A percentile compares a stretch with the other conserved stretches of the same genome.
These are phyloP conservation scores for Penicillium sp. DNA, from an alignment of 2,329 filamentous ascomycete species.

Conservation along the genomic window DNA sequence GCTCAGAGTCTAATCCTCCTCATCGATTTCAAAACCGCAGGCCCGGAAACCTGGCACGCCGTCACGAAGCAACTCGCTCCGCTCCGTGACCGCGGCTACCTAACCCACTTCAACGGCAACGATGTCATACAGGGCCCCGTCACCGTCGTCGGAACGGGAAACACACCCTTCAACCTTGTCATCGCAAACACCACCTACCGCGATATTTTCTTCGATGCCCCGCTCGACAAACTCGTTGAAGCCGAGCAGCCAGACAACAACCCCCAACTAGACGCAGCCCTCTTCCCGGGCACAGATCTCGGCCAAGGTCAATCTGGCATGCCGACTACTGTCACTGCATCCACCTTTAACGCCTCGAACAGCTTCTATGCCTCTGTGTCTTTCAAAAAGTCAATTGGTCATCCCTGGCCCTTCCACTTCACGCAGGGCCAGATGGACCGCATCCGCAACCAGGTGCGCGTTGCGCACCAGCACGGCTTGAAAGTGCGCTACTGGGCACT, in stretches of 20 bases:
- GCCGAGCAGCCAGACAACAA: background rate
- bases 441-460: slow-evolving; percentile 52
- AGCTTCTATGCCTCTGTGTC: slow-evolving; percentile 58
- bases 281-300: slow-evolving; percentile 8
- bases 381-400: slow-evolving; percentile 50
- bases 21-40: slow-evolving; percentile 51
- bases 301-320: slow-evolving; percentile 50
- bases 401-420: slow-evolving; percentile 50
- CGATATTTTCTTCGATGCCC: slow-evolving; percentile 57
- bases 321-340: slow-evolving; percentile 34
- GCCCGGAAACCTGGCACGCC: slow-evolving; percentile 36
- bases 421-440: slow-evolving; percentile 44
- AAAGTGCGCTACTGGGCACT: slow-evolving; percentile 58
- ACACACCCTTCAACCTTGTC: slow-evolving; percentile 50
- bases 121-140: slow-evolving; percentile 45
- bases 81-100: slow-evolving; percentile 49
- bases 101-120: slow-evolving; percentile 51
- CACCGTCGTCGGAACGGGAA: slow-evolving; percentile 54
- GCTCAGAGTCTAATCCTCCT: slow-evolving; percentile 51
- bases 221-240: slow-evolving; percentile 42
- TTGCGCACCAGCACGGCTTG: slow-evolving; percentile 52
- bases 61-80: slow-evolving; percentile 45
- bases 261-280: background rate
- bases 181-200: slow-evolving; percentile 48
- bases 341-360: slow-evolving; percentile 49